Percentiles rank a stretch among this genome's conserved stretches.
Conservation (phyloP, 23 red algal genomes). For the Chondrus crispus region DNA sequence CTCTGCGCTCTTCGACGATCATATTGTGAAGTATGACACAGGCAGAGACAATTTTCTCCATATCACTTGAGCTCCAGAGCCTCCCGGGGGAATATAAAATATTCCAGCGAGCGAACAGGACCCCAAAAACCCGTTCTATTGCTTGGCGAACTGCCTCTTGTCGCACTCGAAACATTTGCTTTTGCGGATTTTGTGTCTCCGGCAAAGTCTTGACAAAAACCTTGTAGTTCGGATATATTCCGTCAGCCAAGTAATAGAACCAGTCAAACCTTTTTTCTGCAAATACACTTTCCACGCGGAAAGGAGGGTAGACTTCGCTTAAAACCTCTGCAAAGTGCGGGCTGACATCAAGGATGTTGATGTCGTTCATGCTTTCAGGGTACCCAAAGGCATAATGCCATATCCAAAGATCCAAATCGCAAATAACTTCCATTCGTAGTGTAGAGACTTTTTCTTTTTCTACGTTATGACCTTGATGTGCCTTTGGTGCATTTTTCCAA, state of each 20-base stretch:
- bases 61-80: neutral
- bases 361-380: slow-evolving; percentile 15
- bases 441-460: neutral
- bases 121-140: neutral
- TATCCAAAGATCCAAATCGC: neutral
- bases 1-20: neutral
- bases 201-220: neutral
- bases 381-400: slow-evolving; percentile 24
- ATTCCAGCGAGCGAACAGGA: neutral
- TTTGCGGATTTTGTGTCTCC: neutral
- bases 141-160: neutral
- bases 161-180: neutral
- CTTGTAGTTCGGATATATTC: neutral
- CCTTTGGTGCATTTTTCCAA: neutral
- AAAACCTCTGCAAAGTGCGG: neutral
- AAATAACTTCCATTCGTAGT: neutral
- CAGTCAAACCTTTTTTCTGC: neutral
- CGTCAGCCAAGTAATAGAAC: neutral
- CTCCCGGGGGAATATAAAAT: neutral
- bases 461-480: neutral
- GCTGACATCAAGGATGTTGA: slow-evolving; percentile 9
- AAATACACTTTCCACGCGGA: neutral
- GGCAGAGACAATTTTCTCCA: neutral
- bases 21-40: neutral
- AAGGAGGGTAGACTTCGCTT: neutral